These are phyloP conservation scores for Beauveria varroae DNA, from an alignment of 2,329 filamentous ascomycete genomes.

Conservation along the genomic window DNA sequence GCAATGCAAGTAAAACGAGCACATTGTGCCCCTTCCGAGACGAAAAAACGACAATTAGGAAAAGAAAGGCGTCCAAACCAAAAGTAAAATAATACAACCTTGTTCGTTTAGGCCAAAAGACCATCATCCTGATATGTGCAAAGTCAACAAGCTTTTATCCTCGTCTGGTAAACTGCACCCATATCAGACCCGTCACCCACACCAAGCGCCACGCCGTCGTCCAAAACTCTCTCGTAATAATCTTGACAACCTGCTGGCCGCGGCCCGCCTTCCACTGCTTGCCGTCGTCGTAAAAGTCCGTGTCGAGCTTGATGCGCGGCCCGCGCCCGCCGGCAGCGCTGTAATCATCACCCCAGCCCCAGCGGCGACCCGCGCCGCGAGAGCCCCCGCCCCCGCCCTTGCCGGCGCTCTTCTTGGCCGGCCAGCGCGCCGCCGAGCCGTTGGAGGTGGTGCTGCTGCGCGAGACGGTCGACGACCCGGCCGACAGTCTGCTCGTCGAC, in stretches of 20 bases:
- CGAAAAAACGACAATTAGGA: not conserved
- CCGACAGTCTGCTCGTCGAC: conserved; percentile 12
- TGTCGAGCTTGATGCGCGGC: conserved; percentile 48
- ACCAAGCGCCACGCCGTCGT: conserved; percentile 54
- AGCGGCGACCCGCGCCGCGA: conserved; percentile 19
- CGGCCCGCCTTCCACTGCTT: conserved; percentile 27
- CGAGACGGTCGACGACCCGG: conserved; percentile 6
- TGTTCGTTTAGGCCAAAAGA: not conserved
- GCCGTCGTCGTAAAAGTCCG: conserved; percentile 37
- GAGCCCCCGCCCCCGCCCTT: conserved; percentile 36
- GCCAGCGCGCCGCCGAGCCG: conserved; percentile 14
- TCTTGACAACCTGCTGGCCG: conserved; percentile 27
- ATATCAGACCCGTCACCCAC: conserved; percentile 56
- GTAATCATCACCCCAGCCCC: conserved; percentile 38
- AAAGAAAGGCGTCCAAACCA: not conserved
- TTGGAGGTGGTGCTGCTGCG: conserved; percentile 22
- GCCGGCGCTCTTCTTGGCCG: conserved; percentile 21
- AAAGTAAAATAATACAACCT: not conserved
- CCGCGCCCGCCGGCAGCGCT: conserved; percentile 30
- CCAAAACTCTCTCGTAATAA: conserved; percentile 54
- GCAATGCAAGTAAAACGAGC: not conserved
- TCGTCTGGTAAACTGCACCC: conserved; percentile 58
- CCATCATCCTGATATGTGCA: not conserved
- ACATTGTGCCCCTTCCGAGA: not conserved
- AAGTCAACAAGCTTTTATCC: conserved; percentile 34